Conservation (phyloP, 257 asterid genomes). For the Gardenia jasminoides region DNA sequence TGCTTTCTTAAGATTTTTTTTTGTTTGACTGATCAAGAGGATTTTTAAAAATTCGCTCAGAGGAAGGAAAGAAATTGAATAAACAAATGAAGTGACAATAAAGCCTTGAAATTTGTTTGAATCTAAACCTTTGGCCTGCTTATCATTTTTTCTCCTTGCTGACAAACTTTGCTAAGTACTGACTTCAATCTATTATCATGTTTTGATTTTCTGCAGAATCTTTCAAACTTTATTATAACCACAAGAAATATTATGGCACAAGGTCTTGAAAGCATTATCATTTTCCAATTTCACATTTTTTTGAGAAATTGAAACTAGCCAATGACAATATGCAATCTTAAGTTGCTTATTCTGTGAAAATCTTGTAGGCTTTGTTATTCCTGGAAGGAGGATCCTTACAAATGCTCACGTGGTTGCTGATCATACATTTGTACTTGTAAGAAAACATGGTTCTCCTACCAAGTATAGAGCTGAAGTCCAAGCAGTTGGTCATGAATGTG, state of each 20-base stretch:
- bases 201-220: not conserved
- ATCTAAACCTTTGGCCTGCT: no score
- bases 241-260: not conserved
- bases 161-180: no score
- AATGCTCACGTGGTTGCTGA: conserved; percentile 99
- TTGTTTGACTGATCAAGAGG: no score
- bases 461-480: conserved; percentile 81
- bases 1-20: no score
- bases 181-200: no score
- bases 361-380: conserved; percentile 73
- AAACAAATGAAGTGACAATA: no score
- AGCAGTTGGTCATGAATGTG: conserved; percentile 96
- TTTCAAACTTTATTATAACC: not conserved
- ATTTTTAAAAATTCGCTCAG: no score
- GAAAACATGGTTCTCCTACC: conserved; percentile 92
- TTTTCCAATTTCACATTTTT: not conserved
- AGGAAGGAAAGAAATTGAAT: no score
- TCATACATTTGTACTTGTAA: conserved; percentile 90
- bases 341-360: not conserved
- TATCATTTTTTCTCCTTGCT: no score
- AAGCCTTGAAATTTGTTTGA: no score
- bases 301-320: not conserved
- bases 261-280: not conserved
- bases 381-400: conserved; percentile 78
- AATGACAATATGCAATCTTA: not conserved